Conservation (phyloP, 2,329 filamentous ascomycete genomes). For the Beauveria australis region DNA sequence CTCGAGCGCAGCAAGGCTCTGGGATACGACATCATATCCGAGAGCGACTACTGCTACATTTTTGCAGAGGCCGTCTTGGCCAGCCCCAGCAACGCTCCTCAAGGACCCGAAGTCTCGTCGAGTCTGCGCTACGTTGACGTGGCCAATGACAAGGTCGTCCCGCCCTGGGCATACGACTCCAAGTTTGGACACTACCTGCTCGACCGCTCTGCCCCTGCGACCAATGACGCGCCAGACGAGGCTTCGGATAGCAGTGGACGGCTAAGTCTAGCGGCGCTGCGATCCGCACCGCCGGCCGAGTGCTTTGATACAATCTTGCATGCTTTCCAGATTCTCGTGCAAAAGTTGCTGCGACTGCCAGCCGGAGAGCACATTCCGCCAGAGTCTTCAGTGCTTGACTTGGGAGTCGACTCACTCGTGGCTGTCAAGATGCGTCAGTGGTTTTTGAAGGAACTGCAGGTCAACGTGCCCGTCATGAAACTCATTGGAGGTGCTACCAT, state of each 20-base stretch:
- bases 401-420: constrained; percentile 23
- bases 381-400: neutral
- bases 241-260: neutral
- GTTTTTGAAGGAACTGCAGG: constrained; percentile 35
- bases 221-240: neutral
- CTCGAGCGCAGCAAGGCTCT: neutral
- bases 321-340: constrained; percentile 25
- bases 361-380: neutral
- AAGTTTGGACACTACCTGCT: constrained; percentile 11
- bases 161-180: constrained; percentile 1
- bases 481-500: constrained; percentile 19
- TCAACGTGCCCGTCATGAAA: constrained; percentile 38
- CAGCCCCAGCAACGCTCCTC: neutral
- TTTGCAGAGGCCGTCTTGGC: constrained; percentile 14
- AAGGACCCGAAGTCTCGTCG: constrained; percentile 1
- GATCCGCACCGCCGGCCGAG: neutral
- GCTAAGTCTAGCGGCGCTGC: neutral
- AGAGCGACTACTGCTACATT: constrained; percentile 13
- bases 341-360: neutral
- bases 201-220: neutral
- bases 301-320: neutral
- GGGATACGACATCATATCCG: constrained; percentile 3
- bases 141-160: neutral
- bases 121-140: constrained; percentile 1
- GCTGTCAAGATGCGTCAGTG: constrained; percentile 34